Percentiles rank a stretch among this genome's conserved stretches.
Evolutionary conservation across 306 rosid genomes (phyloP).

Genomic region (Neltuma alba): DNA sequence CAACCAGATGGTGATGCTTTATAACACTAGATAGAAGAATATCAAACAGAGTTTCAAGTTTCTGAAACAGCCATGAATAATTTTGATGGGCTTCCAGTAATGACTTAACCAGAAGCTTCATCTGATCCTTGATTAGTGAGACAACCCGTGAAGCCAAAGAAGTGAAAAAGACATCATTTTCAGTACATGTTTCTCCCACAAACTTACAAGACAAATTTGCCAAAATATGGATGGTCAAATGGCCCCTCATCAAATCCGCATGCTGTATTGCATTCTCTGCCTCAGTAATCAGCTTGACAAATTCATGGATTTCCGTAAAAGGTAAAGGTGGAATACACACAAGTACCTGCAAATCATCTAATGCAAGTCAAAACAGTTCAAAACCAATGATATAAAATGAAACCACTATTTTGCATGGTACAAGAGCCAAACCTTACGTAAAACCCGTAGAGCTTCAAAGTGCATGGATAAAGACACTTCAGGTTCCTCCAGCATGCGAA

Average conservation of each 20-base stretch:
- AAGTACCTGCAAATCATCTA: constrained; percentile 50
- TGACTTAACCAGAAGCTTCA: constrained; percentile 41
- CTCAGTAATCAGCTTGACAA: constrained; percentile 42
- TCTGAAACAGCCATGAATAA: constrained; percentile 37
- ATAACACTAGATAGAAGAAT: constrained; percentile 46
- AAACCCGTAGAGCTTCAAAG: constrained; percentile 42
- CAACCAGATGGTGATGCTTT: constrained; percentile 44
- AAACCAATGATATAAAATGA: constrained; percentile 19
- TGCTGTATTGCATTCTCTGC: constrained; percentile 42
- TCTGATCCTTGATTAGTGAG: constrained; percentile 52
- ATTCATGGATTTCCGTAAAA: constrained; percentile 34
- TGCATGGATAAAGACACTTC: constrained; percentile 43
- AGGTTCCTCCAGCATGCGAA: constrained; percentile 43
- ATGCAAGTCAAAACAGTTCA: constrained; percentile 29
- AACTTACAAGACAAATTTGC: constrained; percentile 46
- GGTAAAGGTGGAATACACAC: constrained; percentile 28
- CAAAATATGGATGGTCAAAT: constrained; percentile 43
- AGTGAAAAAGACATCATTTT: constrained; percentile 29
- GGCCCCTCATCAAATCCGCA: constrained; percentile 32
- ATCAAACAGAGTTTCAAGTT: constrained; percentile 39
- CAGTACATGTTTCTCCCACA: constrained; percentile 27
- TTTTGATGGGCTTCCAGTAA: constrained; percentile 36
- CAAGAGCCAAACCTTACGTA: constrained; percentile 50
- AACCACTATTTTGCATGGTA: not conserved
- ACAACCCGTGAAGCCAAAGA: constrained; percentile 44